Base-by-base conservation (phyloP, 805 yeast genomes). In the Candida easanensis region DNA sequence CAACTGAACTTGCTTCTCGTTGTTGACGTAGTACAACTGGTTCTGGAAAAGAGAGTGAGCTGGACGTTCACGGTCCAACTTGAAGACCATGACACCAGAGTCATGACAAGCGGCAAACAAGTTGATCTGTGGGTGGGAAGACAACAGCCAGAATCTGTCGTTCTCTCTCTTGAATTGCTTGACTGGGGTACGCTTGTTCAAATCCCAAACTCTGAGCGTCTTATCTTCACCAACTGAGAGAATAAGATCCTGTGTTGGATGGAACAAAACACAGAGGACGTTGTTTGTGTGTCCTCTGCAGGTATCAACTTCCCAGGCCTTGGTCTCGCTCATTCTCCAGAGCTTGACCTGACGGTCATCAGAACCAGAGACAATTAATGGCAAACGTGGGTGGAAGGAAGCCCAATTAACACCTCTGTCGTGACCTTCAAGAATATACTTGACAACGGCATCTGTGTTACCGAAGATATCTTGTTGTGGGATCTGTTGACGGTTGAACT, bases 351-450 rank as follows among this genome's bases (percentile, higher is more conserved):
- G 82, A 53, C 98, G 79, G 63, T 93, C 99, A 64, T 93, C 99
- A 64, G 95, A 95, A 57, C 91, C 95, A 15, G 97, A 88, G 16
- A 90, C 95, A 61, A 93, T 89, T 54, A 93, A 74, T 13, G 98
- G 98, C 62, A 89, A 74, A 19, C 91, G 88, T 36, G 99, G 99
- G 64, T 93, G 99, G 80, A 95, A 95, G 11, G 96, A 74, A 17
- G 97, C 98, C 96, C 96, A 93, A 63, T 93, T 91, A 58, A 93
- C 99, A 62, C 98, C 98, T 64, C 96, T 84, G 59, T 93, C 96
- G 64, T 93, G 99, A 39, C 99, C 99, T 64, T 95, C 98, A 48
- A 93, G 74, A 16, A 93, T 96, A 62, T 86, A 93, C 68, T 95
- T 93, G 45, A 91, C 97, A 46, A 88, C 82, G 32, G 96, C 96